Base-by-base conservation (phyloP, 306 rosid species). In the Datisca glomerata region DNA sequence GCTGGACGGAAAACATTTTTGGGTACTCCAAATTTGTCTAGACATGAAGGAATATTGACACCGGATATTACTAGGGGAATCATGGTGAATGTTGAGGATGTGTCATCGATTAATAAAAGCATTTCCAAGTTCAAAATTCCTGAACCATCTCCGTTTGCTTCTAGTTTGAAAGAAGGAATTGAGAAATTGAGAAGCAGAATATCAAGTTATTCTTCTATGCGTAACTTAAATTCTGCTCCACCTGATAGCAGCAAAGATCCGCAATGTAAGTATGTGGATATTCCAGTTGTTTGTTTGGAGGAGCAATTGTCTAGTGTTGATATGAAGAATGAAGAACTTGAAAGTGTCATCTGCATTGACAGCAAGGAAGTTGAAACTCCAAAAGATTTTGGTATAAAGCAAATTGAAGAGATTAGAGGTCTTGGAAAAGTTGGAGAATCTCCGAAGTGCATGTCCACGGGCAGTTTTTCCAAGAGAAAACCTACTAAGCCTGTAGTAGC, bases 101-200 rank as follows among this genome's bases (percentile, higher is more conserved):
- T 57, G 60, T 65, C 63, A 14, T 74, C 87, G 25, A 41, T 56
- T 45, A 67, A 49, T 32, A 68, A 57, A 70, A 78, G 69, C 69
- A 56, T 60, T 70, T 73, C 73, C 14, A 64, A 65, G 67, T 61
- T 56, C 55, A 68, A 49, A 32, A 47, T 41, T 56, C 68, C 55
- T 10, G 72, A 67, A 27, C 43, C 66, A 56, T 79, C 78, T 40
- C 78, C 94, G 32, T 3, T 43, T 49, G 47, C 67, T 31, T 79
- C 78, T 11, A 64, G 63, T 62, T 61, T 76, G 34, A 73, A 66
- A 51, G 94, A 81, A 53, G 85, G 67, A 50, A 64, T 11, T 41
- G 67, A 71, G 21, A 67, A 49, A 68, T 61, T 76, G 51, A 79
- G 62, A 56, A 20, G 8, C 33, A 66, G 71, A 67, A 58, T 79